Base-by-base conservation (phyloP, 1,284 basidiomycete genomes). In the Fomitopsis betulina region DNA sequence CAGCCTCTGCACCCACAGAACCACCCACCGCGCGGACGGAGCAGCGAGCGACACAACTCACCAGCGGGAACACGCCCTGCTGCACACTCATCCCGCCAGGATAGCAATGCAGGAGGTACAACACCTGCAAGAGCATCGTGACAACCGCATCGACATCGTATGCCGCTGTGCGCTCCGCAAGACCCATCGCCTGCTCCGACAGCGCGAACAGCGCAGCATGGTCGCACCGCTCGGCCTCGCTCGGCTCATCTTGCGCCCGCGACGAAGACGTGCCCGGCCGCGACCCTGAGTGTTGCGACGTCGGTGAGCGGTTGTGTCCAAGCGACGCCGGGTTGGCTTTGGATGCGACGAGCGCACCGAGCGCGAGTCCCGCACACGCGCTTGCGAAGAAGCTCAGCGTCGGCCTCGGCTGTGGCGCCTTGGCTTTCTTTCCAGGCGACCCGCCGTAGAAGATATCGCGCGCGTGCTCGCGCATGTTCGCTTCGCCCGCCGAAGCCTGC, bases 311-410 rank as follows among this genome's bases (percentile, higher is more conserved):
- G 17, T 60, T 45, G 58, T 57, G 49, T 58, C 33, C 37, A 57
- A 64, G 54, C 33, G 60, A 43, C 32, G 58, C 63, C 38, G 49
- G 49, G 19, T 66, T 67, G 38, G 68, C 70, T 40, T 67, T 67
- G 37, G 66, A 62, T n/a, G 49, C 49, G 32, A 70, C 64, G 10
- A 79, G 72, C 21, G 79, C 77, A 43, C 85, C 86, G 53, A 87
- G 67, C 4, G 85, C 85, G 45, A 86, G 76, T 1, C 78, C 78
- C 0, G 79, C 80, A 50, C 79, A 76, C 23, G 80, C 77, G 1
- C 78, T 75, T 0, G 84, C 80, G 62, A 86, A 86, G 70, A 87
- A 84, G 55, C 80, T 78, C 47, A 87, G 68, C 0, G 80, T 77
- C 12, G 81, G 77, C 40, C 70, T 73, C 25, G 73, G 66, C 30